These are phyloP conservation scores for Trametes sanguinea DNA, from an alignment of 768 basidiomycete species.

Conservation along the genomic window DNA sequence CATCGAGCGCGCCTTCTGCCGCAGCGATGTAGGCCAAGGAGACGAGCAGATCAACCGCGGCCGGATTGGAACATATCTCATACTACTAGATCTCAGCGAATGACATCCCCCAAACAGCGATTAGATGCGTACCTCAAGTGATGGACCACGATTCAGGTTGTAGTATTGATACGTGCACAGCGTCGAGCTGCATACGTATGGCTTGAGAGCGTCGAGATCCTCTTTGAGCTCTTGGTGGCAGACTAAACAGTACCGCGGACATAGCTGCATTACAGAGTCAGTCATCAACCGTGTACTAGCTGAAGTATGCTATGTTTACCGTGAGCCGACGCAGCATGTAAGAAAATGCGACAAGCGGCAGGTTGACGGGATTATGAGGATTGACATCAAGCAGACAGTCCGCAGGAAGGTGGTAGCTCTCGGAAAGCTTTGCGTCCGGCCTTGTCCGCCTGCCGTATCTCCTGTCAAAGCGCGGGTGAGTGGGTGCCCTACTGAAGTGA, in stretches of 20 bases:
- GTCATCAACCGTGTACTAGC: background rate
- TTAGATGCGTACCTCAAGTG: constrained; percentile 54
- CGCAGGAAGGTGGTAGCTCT: constrained; percentile 50
- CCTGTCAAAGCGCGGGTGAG: background rate
- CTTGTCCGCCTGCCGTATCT: background rate
- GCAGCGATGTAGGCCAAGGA: constrained; percentile 63
- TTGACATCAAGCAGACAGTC: constrained; percentile 50
- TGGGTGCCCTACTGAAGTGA: too few species aligned
- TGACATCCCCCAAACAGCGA: background rate
- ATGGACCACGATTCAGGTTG: constrained; percentile 61
- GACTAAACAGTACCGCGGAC: constrained; percentile 71
- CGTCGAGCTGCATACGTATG: constrained; percentile 67
- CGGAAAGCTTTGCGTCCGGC: constrained; percentile 12
- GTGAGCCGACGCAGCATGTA: constrained; percentile 66
- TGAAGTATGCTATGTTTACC: constrained; percentile 41
- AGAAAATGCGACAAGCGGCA: constrained; percentile 62
- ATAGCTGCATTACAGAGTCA: constrained; percentile 44
- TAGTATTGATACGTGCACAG: constrained; percentile 75
- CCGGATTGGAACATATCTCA: constrained; percentile 65
- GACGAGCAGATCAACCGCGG: constrained; percentile 67
- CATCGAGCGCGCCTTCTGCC: constrained; percentile 51
- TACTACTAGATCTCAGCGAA: constrained; percentile 45
- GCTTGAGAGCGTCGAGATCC: constrained; percentile 63
- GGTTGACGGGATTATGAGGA: constrained; percentile 47
- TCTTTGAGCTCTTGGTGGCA: constrained; percentile 61